Evolutionary conservation across 345 rosid species (phyloP), one percentile per base, ranked within the genome.

Genomic region (Pistacia integerrima): DNA sequence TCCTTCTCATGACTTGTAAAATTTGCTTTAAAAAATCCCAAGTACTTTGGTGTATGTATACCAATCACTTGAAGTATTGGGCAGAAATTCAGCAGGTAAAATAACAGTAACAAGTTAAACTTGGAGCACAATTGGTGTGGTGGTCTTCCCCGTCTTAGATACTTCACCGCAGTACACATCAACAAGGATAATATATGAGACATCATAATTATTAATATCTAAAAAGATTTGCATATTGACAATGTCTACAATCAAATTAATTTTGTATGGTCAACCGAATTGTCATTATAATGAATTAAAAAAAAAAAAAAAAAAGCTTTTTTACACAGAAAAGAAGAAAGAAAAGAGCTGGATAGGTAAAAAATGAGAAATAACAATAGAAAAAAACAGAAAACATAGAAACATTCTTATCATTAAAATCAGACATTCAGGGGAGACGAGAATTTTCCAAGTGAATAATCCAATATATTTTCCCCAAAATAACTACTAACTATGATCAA

Each of bases 81-180:
- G 9, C 28, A 49, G 14, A 4, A 49, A 28, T 55, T 12, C 22
- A 25, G 17, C 20, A 18, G n/a, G 35, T 49, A 22, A 22, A 33
- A 44, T 12, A 65, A 74, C 4, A 55, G 60, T 33, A 74, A 72
- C 48, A 20, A 33, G 8, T 25, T 16, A 63, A 72, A 89, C 93
- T 95, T 88, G 83, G 72, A 93, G 90, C 79, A 78, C 82, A 76
- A 89, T 82, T 66, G 92, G 94, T 70, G 78, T 82, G 25, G 66
- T 61, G 11, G 94, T 93, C 83, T 79, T 89, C 77, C 92, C 84
- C 44, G 62, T 65, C 20, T 0, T 22, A 22, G 25, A 22, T 22
- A 83, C 67, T 69, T 87, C 93, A 79, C 90, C 97, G 78, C 91
- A 89, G 93, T 90, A 82, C 82, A 83, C 17, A 62, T 46, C 76